phyloP scores from a whole-genome alignment of 2,329 filamentous ascomycete species.

The Colletotrichum musae region DNA sequence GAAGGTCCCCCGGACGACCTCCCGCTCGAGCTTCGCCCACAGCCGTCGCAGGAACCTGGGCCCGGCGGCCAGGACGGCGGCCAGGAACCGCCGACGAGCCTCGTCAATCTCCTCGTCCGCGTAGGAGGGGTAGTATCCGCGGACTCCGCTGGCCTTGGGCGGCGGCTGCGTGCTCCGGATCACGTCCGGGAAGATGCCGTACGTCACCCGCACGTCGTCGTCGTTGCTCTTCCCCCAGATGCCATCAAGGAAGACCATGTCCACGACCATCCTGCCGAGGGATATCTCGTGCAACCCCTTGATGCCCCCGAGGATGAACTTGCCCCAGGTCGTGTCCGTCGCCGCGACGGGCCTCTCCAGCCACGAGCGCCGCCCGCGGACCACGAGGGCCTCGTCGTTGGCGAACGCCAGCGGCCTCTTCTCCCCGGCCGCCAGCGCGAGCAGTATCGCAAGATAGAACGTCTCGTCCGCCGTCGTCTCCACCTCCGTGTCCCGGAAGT shows the following conservation, averaged over 20 bases:
- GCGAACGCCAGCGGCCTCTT: constrained; percentile 12
- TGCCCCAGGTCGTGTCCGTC: constrained; percentile 22
- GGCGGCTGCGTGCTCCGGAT: constrained; percentile 24
- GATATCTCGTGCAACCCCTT: background rate
- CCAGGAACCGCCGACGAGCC: constrained; percentile 10
- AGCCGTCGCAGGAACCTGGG: constrained; percentile 2
- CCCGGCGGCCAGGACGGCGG: constrained; percentile 2
- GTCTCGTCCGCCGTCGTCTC: constrained; percentile 16
- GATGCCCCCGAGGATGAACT: constrained; percentile 13
- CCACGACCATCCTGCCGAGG: constrained; percentile 1
- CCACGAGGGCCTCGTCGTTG: constrained; percentile 3
- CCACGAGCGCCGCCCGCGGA: constrained; percentile 9
- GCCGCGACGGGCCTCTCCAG: constrained; percentile 4
- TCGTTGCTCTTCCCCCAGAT: background rate
- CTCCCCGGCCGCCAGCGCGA: constrained; percentile 26
- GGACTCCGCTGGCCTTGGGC: background rate
- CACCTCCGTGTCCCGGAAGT: background rate
- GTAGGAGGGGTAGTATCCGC: background rate
- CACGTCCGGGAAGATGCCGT: constrained; percentile 8
- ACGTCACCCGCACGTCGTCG: background rate
- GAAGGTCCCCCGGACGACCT: constrained; percentile 17
- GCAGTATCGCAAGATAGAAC: constrained; percentile 15
- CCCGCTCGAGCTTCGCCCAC: constrained; percentile 13
- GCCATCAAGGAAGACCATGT: constrained; percentile 16
- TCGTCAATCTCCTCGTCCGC: constrained; percentile 11